Evolutionary conservation across 1,284 basidiomycete species (phyloP).

Genomic region (Fomitopsis palustris): DNA sequence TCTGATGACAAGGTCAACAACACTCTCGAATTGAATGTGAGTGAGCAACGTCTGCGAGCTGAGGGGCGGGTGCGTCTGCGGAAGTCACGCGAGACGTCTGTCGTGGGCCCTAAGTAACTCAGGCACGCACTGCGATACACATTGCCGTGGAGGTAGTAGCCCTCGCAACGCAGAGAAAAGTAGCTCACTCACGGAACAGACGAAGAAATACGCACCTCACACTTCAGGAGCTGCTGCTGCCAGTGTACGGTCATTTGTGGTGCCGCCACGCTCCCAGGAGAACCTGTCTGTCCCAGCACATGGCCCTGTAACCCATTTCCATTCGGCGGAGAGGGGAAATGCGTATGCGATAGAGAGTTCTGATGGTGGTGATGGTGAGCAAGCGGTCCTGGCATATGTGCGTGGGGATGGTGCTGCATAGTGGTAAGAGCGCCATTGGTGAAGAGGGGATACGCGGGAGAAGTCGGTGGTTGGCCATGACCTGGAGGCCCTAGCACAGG

Average conservation of each 20-base stretch:
- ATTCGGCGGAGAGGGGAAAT: constrained; percentile 67
- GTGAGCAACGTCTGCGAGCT: too few relatives aligned
- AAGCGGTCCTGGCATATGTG: constrained; percentile 41
- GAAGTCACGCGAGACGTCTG: neutral
- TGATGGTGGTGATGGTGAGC: constrained; percentile 70
- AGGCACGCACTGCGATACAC: neutral
- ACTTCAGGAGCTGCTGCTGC: constrained; percentile 80
- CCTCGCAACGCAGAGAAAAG: constrained; percentile 2
- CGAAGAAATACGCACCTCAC: constrained; percentile 51
- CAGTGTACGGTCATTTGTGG: constrained; percentile 71
- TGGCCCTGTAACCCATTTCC: constrained; percentile 50
- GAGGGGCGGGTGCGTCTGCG: too few relatives aligned
- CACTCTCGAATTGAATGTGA: too few relatives aligned
- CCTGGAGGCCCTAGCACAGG: constrained; percentile 56
- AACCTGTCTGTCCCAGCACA: constrained; percentile 52
- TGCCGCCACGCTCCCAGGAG: constrained; percentile 53
- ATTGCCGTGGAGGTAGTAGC: neutral
- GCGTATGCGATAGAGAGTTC: constrained; percentile 57
- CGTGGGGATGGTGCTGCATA: constrained; percentile 55
- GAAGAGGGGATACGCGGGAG: constrained; percentile 70
- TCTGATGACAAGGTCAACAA: constrained; percentile 36
- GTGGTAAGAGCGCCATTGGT: constrained; percentile 44
- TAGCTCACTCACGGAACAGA: neutral
- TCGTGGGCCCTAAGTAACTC: neutral
- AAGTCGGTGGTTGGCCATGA: constrained; percentile 59